Evolutionary conservation across 768 basidiomycete genomes (phyloP).

Genomic region (Macrolepiota albuminosa): DNA sequence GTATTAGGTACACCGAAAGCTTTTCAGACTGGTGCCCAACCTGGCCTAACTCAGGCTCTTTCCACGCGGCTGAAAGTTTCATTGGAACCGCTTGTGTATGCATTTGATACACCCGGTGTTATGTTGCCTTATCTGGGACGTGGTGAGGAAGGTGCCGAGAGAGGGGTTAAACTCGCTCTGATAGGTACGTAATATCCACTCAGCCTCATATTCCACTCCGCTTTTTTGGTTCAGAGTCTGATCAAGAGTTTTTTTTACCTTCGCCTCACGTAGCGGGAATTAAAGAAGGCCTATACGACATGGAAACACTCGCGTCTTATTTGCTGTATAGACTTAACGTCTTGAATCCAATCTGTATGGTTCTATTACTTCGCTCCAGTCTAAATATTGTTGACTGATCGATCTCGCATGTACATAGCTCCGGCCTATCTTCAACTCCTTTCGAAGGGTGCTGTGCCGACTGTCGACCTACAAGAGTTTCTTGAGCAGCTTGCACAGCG

Average conservation of each 20-base stretch:
- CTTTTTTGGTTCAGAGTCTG: conserved; percentile 15
- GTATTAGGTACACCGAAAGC: conserved; percentile 76
- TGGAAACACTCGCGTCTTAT: conserved; percentile 81
- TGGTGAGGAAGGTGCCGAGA: conserved; percentile 82
- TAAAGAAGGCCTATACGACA: conserved; percentile 88
- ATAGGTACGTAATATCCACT: conserved; percentile 63
- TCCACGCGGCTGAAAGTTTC: conserved; percentile 88
- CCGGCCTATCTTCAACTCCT: conserved; percentile 68
- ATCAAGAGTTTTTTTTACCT: conserved; percentile 5
- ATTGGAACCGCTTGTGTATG: conserved; percentile 79
- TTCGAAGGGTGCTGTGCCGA: conserved; percentile 50
- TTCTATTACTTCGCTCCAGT: conserved; percentile 17
- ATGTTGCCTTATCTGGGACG: conserved; percentile 94
- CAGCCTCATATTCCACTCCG: conserved; percentile 5
- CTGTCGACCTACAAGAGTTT: conserved; percentile 58
- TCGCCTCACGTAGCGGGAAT: conserved; percentile 66
- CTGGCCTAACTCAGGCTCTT: conserved; percentile 85
- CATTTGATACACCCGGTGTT: conserved; percentile 94
- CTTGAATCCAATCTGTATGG: conserved; percentile 67
- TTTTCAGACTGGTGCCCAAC: conserved; percentile 81
- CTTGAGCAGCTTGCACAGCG: conserved; percentile 64
- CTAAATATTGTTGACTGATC: conserved; percentile 5
- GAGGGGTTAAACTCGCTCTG: conserved; percentile 88
- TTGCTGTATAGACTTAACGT: conserved; percentile 81
- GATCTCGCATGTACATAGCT: conserved; percentile 30